Base-by-base conservation (phyloP, 345 rosid genomes). In the Bruguiera gymnorhiza region DNA sequence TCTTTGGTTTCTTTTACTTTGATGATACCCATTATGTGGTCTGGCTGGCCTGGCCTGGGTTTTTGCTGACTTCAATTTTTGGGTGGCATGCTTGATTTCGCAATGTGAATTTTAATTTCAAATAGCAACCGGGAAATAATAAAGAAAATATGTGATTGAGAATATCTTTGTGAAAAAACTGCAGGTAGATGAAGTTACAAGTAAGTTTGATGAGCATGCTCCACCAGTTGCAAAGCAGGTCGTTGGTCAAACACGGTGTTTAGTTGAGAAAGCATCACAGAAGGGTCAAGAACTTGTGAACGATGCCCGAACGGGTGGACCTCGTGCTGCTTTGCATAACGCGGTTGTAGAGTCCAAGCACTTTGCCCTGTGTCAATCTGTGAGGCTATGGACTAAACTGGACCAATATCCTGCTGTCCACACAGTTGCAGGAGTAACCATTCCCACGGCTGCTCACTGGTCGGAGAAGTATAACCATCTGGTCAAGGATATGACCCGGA, bases 141-240 rank as follows among this genome's bases (percentile, higher is more conserved):
- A 2, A 39, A 39, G 43, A 2, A 9, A 39, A 39, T 11, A 39
- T 39, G 16, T 2, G 16, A 11, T 39, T 9, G 48, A 11, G 48
- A 39, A 9, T 43, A 2, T 43, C 4, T 43, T 43, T 43, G 50
- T 43, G 5, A 15, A 11, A 43, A 43, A 43, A 43, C 16, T 63
- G 69, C 84, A 94, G 98, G 96, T 86, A 0, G 95, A 82, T 73
- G 86, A 82, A 73, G 95, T 78, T 64, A 60, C 85, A 0, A 74
- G 43, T 61, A 82, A 86, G 82, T 88, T 88, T 56, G 86, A 89
- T 7, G 77, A 86, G 84, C 89, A 85, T 30, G 97, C 97, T 20
- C 98, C 98, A 6, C 69, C 87, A 1, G 8, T 71, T 51, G 96
- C 87, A 50, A 94, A 91, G 86, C 70, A 73, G 18, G 68, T 79